Evolutionary conservation across 306 rosid genomes (phyloP), one percentile per base, ranked within the genome.

Genomic region (Cucumis sativus): DNA sequence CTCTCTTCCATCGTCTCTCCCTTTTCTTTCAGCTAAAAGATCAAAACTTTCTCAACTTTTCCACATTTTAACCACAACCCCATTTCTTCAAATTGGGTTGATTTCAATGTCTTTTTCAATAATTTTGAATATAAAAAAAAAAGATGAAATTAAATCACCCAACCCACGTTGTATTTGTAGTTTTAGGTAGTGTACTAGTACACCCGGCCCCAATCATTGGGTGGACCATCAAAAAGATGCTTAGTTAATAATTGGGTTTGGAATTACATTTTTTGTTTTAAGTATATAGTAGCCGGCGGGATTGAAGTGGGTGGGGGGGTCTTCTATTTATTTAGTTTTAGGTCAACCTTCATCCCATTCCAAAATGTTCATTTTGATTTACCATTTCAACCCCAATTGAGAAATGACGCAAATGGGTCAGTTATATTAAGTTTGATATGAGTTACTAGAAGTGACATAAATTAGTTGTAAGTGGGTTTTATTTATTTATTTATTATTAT

Each of bases 161-260:
- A 67, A 73, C 77, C 62, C 77, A 73, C 62, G 77, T 52, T 28
- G 76, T 33, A 33, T 33, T 23, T 23, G 71, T 65, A 54, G 17
- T 54, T 33, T 3, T 33, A 33, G 37, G 37, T 33, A 33, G 28
- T 40, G 30, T 21, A 41, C 6, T 40, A 66, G 37, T 49, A 8
- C 10, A 7, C 20, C 37, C 37, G 30, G 30, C 37, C n/a, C 76
- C 60, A 71, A 71, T 71, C 16, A 71, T 71, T 71, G 60, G 60
- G 76, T 71, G 76, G 76, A 49, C 76, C 76, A 49, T 73, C 30
- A 52, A 73, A 73, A 73, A 73, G 62, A 73, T 71, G 74, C 23
- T 51, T 25, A 51, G 30, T 35, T 52, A 52, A 73, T 73, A 73
- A 67, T 67, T 39, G 72, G 51, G 15, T 60, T 58, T 20, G 30